Base-by-base conservation (phyloP, 208 protist genomes). In the Wallacemonas sp. region DNA sequence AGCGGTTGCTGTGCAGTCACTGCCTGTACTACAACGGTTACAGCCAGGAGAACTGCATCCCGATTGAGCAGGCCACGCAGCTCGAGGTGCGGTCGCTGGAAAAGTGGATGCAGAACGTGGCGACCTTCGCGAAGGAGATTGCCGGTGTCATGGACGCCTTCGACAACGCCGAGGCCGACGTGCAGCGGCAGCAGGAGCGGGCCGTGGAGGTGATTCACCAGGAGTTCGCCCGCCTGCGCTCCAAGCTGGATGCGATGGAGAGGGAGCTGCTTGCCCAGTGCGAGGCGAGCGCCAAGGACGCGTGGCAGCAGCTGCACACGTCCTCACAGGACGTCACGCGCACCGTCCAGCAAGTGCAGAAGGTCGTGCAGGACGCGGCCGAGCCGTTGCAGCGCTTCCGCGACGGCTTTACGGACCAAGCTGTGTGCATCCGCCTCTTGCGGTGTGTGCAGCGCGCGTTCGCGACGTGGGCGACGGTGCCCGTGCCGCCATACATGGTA, bases 11-110 rank as follows among this genome's bases (percentile, higher is more conserved):
- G 44, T 92, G 85, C 62, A 92, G 85, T 46, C 80, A 85, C 61
- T 92, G 85, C 58, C 81, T 92, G 19, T 92, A 86, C 79, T 87
- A 87, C 57, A 80, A 87, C 60, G 82, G 82, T 21, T 92, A 92
- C 77, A 78, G 67, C 33, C 74, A 73, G 21, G 69, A 85, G 33
- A 88, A 80, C 64, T 92, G 85, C 78, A 26, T 87, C 38, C 74
- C 80, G 30, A 77, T 92, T 55, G 73, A 81, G 56, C 71, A 84
- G 61, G 85, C 74, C 3, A 70, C 75, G 49, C 65, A 72, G 24
- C 56, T 71, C 34, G 85, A 88, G 72, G 72, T 68, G 34, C 72
- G 70, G 24, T 47, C 65, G 65, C 63, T 92, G 49, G 77, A 82
- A 68, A 62, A 70, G 26, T 92, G 85, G 85, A 71, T 87, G 52